These are phyloP conservation scores for Suillus ampliporus DNA, from an alignment of 768 basidiomycete genomes.

Conservation along the genomic window DNA sequence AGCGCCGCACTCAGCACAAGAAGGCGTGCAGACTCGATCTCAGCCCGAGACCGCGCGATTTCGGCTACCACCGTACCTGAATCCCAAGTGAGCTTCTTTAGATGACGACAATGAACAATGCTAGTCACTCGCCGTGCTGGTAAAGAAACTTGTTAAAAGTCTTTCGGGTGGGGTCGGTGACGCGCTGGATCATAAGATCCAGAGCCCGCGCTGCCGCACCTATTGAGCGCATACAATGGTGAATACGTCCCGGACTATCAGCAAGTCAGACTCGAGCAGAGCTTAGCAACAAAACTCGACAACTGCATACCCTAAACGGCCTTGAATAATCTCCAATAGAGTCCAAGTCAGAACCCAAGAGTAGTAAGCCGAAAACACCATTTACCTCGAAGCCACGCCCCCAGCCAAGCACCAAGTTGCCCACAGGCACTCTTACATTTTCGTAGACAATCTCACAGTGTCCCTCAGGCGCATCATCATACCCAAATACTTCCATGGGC, in stretches of 20 bases:
- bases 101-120: conserved; percentile 1
- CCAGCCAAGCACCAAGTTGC: conserved; percentile 89
- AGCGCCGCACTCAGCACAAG: conserved; percentile 92
- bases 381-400: conserved; percentile 91
- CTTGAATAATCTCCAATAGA: conserved; percentile 81
- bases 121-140: conserved; percentile 73
- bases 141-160: conserved; percentile 94
- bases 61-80: conserved; percentile 87
- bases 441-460: conserved; percentile 96
- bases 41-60: conserved; percentile 90
- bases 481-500: conserved; percentile 94
- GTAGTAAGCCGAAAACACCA: conserved; percentile 2
- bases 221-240: conserved; percentile 98
- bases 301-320: conserved; percentile 81
- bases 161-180: conserved; percentile 89
- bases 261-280: conserved; percentile 11
- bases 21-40: conserved; percentile 87
- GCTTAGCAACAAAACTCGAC: background rate
- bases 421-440: conserved; percentile 87
- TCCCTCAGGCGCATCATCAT: conserved; percentile 95
- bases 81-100: background rate
- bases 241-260: conserved; percentile 88
- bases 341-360: background rate
- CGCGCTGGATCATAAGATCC: conserved; percentile 87
- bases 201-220: conserved; percentile 86